Conservation (phyloP, 371 early-diverging fungal genomes). For the Syncephalis plumigaleata region DNA sequence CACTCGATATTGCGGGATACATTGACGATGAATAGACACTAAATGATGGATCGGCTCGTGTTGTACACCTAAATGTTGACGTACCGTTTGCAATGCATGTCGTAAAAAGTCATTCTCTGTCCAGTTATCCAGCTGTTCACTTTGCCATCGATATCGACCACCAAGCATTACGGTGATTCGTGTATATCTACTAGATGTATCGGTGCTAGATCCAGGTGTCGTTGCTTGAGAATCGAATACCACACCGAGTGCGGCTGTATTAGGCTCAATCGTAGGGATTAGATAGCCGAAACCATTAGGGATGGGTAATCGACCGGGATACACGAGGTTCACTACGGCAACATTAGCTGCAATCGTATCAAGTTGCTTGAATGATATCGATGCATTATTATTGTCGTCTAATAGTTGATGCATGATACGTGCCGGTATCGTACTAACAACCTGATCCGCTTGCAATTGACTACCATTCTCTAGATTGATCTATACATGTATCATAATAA, state of each 20-base stretch:
- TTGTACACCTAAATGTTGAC: slow-evolving; percentile 30
- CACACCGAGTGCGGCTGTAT: slow-evolving; percentile 50
- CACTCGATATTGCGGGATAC: slow-evolving; percentile 81
- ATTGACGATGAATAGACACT: slow-evolving; percentile 44
- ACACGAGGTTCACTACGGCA: slow-evolving; percentile 77
- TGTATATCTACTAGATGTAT: slow-evolving; percentile 20
- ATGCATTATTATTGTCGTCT: slow-evolving; percentile 8
- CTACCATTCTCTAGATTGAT: no score
- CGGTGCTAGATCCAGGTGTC: slow-evolving; percentile 46
- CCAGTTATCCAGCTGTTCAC: background rate
- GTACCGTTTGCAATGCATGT: slow-evolving; percentile 13
- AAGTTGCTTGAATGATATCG: slow-evolving; percentile 22
- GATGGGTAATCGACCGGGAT: slow-evolving; percentile 21
- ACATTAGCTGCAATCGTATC: slow-evolving; percentile 33
- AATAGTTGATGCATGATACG: background rate
- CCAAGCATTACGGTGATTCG: slow-evolving; percentile 87
- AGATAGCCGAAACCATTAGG: slow-evolving; percentile 82
- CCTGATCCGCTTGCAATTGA: no score
- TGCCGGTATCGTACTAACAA: background rate
- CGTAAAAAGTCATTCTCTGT: slow-evolving; percentile 5
- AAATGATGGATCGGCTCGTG: slow-evolving; percentile 25
- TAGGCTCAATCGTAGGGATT: slow-evolving; percentile 40
- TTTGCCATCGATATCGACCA: slow-evolving; percentile 36
- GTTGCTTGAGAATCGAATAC: slow-evolving; percentile 80
- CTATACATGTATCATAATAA: no score